These are phyloP conservation scores for Lentinula detonsa DNA, from an alignment of 768 basidiomycete genomes.

Conservation along the genomic window DNA sequence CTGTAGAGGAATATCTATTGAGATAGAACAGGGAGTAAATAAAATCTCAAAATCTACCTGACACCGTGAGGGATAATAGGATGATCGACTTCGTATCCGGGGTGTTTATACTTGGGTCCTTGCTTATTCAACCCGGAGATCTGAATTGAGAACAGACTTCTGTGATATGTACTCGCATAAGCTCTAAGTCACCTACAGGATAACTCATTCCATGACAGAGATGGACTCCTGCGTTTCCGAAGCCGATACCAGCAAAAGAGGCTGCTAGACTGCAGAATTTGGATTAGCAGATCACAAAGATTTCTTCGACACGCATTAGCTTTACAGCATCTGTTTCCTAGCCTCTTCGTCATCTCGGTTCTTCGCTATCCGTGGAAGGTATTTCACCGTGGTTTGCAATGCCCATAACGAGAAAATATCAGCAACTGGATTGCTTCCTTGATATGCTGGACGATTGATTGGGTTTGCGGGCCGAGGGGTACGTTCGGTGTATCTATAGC, in stretches of 20 bases:
- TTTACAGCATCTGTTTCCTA: slow-evolving; percentile 85
- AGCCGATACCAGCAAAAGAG: slow-evolving; percentile 93
- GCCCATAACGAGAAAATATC: slow-evolving; percentile 98
- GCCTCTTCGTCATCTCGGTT: slow-evolving; percentile 78
- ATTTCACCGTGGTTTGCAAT: slow-evolving; percentile 79
- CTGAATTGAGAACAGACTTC: slow-evolving; percentile 27
- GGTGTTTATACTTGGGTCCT: slow-evolving; percentile 87
- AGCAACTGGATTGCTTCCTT: slow-evolving; percentile 90
- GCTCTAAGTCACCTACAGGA: slow-evolving; percentile 43
- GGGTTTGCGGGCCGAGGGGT: slow-evolving; percentile 88
- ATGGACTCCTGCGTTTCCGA: slow-evolving; percentile 91
- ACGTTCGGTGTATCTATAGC: slow-evolving; percentile 77
- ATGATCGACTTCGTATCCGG: slow-evolving; percentile 77
- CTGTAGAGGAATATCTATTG: slow-evolving; percentile 24
- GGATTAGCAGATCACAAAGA: not conserved
- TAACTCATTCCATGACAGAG: slow-evolving; percentile 88
- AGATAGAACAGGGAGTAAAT: not conserved
- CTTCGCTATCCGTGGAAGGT: slow-evolving; percentile 82
- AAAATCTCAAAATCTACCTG: slow-evolving; percentile 34
- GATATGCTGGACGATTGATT: slow-evolving; percentile 85
- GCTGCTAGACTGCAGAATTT: slow-evolving; percentile 61
- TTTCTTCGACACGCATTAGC: slow-evolving; percentile 1
- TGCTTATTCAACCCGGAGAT: slow-evolving; percentile 94
- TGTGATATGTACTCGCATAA: not conserved
- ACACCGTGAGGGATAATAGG: slow-evolving; percentile 95